Evolutionary conservation across 352 stramenopile species (phyloP), one percentile per base, ranked within the genome.

Genomic region (Pythium pyrilobum): DNA sequence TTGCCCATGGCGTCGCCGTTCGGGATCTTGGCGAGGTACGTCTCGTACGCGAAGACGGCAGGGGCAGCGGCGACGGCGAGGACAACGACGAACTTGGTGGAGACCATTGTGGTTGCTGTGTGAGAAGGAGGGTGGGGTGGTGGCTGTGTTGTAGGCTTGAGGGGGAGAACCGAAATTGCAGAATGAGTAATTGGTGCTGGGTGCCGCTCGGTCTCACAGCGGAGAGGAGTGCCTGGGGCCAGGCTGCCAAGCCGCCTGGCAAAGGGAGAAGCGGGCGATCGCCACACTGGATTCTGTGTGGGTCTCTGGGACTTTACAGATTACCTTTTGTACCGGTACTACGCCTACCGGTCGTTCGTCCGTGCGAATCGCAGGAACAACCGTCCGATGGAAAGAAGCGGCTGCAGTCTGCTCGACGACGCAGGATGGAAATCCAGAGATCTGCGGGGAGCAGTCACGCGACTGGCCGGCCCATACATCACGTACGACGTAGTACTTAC

Each of bases 1-100:
- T 54, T 61, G 42, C 53, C 53, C 5, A 61, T 21, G 3, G 25
- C 34, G 0, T 45, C 24, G 10, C 53, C 53, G 45, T 61, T 61
- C 27, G 53, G 53, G 43, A 61, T 53, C 51, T 24, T n/a, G 2
- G 29, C 21, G n/a, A 20, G 11, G 51, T 46, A 59, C 41, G 36
- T 39, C 4, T 24, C 41, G 24, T 33, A 46, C 4, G 15, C 51
- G 15, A 59, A 29, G 6, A 52, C 51, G 16, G 51, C 5, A 9
- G 41, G 25, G 15, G 41, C 51, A 8, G 41, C 16, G 8, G 51
- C 33, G 34, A 38, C 24, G 3, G 31, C 28, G 12, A 46, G 23
- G 29, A 60, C 24, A 23, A 53, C 9, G 21, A 43, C 33, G 27
- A 52, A 49, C 42, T 52, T 43, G 42, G 47, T 32, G 27, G 52